phyloP scores from a whole-genome alignment of 2,329 filamentous ascomycete genomes.

The Ophiosphaerella herpotricha region DNA sequence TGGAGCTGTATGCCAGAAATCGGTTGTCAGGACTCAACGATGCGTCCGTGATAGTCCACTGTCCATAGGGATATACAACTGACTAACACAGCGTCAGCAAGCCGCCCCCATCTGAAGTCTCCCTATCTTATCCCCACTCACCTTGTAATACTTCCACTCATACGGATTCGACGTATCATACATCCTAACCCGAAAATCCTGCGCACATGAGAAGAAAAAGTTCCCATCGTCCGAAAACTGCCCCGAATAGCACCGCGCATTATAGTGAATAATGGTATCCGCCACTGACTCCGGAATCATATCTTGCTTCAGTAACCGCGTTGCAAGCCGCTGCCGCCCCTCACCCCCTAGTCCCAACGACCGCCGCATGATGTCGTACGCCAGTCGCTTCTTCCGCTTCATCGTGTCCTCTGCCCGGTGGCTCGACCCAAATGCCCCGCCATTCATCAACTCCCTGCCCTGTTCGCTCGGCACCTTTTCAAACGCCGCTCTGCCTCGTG shows the following conservation, averaged over 20 bases:
- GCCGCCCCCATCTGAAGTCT: no score
- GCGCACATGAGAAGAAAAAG: conserved; percentile 91
- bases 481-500: conserved; percentile 60
- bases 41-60: conserved; percentile 96
- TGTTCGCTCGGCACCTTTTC: conserved; percentile 83
- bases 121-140: conserved; percentile 46
- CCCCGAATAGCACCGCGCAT: conserved; percentile 86
- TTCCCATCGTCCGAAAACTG: conserved; percentile 97
- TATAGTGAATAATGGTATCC: conserved; percentile 87
- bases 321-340: conserved; percentile 63
- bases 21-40: conserved; percentile 89
- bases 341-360: conserved; percentile 73
- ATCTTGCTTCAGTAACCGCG: conserved; percentile 71
- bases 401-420: conserved; percentile 56
- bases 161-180: conserved; percentile 97
- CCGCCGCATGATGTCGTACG: conserved; percentile 75
- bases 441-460: conserved; percentile 78
- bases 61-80: conserved; percentile 79
- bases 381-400: conserved; percentile 65
- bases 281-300: conserved; percentile 78
- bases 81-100: conserved; percentile 63
- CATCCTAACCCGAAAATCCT: conserved; percentile 94
- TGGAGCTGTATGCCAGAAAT: conserved; percentile 89
- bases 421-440: conserved; percentile 77
- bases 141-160: conserved; percentile 93